Percentiles rank a stretch among this genome's conserved stretches.
phyloP scores from a whole-genome alignment of 495 filamentous ascomycete genomes.

The Lepidopterella palustris region DNA sequence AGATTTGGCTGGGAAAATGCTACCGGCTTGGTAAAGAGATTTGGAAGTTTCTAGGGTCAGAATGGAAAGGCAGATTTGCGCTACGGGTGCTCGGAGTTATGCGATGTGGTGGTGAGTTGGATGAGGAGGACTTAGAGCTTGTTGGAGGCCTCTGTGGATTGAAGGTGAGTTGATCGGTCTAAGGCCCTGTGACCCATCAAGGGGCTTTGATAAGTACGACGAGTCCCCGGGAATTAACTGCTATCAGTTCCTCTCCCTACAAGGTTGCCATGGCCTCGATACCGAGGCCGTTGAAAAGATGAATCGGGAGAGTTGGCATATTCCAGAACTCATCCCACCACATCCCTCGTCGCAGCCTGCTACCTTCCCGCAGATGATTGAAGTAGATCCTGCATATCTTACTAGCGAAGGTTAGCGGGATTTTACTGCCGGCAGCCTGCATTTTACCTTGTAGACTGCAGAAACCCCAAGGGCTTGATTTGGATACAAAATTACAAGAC shows the following conservation, averaged over 20 bases:
- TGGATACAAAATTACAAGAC: neutral
- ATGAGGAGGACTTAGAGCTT: slow-evolving; percentile 18
- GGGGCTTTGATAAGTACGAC: no score
- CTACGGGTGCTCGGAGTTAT: slow-evolving; percentile 21
- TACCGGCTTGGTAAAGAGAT: slow-evolving; percentile 12
- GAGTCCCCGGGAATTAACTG: neutral
- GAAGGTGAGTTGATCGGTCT: slow-evolving; percentile 10
- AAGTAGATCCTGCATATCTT: slow-evolving; percentile 16
- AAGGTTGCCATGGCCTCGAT: slow-evolving; percentile 7
- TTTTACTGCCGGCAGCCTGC: no score
- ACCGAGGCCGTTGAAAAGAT: slow-evolving; percentile 2
- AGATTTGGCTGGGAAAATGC: slow-evolving; percentile 29
- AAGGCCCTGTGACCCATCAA: no score
- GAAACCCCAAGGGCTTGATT: no score
- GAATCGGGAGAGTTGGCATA: slow-evolving; percentile 19
- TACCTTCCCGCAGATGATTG: slow-evolving; percentile 2
- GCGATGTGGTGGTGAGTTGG: slow-evolving; percentile 14
- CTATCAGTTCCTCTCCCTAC: slow-evolving; percentile 16
- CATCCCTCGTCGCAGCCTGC: neutral
- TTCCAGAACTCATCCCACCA: slow-evolving; percentile 14
- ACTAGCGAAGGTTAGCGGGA: neutral
- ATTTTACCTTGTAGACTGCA: no score
- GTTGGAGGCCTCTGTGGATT: slow-evolving; percentile 17
- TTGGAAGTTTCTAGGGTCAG: slow-evolving; percentile 23
- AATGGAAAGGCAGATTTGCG: slow-evolving; percentile 10